These are phyloP conservation scores for Neocatenulostroma microsporum DNA, from an alignment of 2,329 filamentous ascomycete species.

Conservation along the genomic window DNA sequence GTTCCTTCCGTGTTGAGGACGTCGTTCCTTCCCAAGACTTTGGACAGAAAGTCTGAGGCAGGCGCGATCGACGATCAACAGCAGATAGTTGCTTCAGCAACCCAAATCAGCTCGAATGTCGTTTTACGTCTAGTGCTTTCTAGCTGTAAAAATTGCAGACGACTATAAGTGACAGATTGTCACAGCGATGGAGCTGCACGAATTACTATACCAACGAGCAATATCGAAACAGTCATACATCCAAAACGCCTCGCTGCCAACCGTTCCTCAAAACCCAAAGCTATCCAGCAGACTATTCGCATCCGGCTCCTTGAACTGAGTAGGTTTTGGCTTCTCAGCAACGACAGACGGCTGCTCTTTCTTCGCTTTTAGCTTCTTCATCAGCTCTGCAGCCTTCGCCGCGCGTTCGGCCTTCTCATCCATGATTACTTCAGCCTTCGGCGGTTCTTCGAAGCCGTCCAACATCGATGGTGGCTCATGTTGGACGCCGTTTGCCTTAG, in stretches of 20 bases:
- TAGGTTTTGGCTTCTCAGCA: slow-evolving; percentile 54
- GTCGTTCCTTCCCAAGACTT: too few species aligned
- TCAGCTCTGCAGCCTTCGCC: slow-evolving; percentile 24
- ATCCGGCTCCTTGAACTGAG: slow-evolving; percentile 88
- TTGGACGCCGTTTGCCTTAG: slow-evolving; percentile 10
- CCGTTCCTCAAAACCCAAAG: slow-evolving; percentile 67
- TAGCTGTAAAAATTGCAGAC: too few species aligned
- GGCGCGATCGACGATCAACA: too few species aligned
- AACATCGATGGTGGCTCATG: slow-evolving; percentile 16
- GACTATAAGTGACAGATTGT: too few species aligned
- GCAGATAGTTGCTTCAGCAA: too few species aligned
- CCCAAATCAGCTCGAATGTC: too few species aligned
- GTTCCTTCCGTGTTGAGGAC: too few species aligned
- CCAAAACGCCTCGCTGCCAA: slow-evolving; percentile 3
- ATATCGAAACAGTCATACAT: slow-evolving; percentile 20
- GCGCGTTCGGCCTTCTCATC: slow-evolving; percentile 22
- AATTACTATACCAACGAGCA: too few species aligned
- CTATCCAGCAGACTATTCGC: slow-evolving; percentile 78
- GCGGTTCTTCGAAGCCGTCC: slow-evolving; percentile 9
- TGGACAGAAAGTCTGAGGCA: too few species aligned
- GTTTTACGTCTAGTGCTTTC: too few species aligned
- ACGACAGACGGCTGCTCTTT: slow-evolving; percentile 20
- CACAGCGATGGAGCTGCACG: too few species aligned
- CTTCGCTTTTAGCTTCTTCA: slow-evolving; percentile 37
- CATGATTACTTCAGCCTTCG: neutral